Base-by-base conservation (phyloP, 148 eudicot genomes). In the Beta vulgaris region DNA sequence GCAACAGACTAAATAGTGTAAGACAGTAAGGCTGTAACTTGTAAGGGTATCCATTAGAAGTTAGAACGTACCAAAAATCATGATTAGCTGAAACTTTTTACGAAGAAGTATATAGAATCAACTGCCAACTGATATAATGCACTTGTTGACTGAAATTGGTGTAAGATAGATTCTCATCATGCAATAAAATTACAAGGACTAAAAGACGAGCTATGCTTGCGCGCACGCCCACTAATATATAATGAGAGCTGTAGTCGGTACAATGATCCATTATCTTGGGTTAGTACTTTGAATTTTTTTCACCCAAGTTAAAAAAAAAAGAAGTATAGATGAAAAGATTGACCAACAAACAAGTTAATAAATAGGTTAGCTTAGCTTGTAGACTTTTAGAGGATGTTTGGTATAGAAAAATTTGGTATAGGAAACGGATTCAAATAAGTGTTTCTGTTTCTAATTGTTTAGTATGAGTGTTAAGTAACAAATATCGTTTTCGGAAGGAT, bases 111-210 rank as follows among this genome's bases (percentile, higher is more conserved):
- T 36, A 35, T 61, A 62, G 55, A 44, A 32, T 34, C 61, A 70
- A 57, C 61, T 44, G 69, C 26, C 29, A 23, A 74, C 23, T 49
- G 74, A 79, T 55, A 60, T 72, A 35, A 75, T 79, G 78, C 71
- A 53, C 57, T 69, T 21, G 19, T 74, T 79, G 82, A 79, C 75
- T 79, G 10, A 35, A 13, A 26, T 36, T 4, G 9, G 25, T 35
- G 65, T 65, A 66, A 65, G 2, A 35, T 25, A 75, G 69, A 80
- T 79, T 79, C 78, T 74, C 53, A 65, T n/a, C n/a, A 68, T 15
- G 13, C 40, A 53, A 37, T 15, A 31, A 68, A 21, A 60, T 25
- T 75, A 32, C 82, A 80, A 80, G 32, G 40, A 40, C 82, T 61
- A 70, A 28, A 62, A 53, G 71, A 70, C 65, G 35, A 32, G 16